Evolutionary conservation across 352 stramenopile species (phyloP).

Genomic region (Phytophthora citrophthora): DNA sequence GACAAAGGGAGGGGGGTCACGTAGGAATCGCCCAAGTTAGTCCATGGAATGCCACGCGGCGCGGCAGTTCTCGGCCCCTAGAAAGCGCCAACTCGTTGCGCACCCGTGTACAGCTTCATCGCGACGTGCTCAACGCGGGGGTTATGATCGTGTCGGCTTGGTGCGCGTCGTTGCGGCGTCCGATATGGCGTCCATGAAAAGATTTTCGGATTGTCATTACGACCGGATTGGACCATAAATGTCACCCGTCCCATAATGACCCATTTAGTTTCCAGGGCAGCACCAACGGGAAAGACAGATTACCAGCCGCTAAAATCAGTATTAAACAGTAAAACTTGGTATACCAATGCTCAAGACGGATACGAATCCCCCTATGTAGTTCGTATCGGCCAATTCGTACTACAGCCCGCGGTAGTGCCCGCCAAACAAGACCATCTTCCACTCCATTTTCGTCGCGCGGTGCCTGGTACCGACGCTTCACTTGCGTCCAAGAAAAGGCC

Average conservation of each 20-base stretch:
- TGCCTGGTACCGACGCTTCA: slow-evolving; percentile 2
- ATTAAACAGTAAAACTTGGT: neutral
- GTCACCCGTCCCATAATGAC: slow-evolving; percentile 26
- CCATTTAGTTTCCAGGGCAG: slow-evolving; percentile 34
- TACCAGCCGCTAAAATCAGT: neutral
- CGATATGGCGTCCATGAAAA: neutral
- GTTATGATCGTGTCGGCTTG: slow-evolving; percentile 23
- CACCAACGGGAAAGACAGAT: neutral
- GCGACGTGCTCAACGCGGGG: slow-evolving; percentile 11
- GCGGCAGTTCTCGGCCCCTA: slow-evolving; percentile 15
- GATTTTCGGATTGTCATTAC: slow-evolving; percentile 28
- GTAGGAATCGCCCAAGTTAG: slow-evolving; percentile 25
- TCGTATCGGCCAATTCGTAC: slow-evolving; percentile 5
- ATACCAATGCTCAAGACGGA: neutral
- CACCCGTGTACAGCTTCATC: slow-evolving; percentile 7
- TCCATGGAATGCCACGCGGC: slow-evolving; percentile 37
- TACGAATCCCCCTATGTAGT: slow-evolving; percentile 6
- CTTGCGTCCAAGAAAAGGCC: slow-evolving; percentile 14
- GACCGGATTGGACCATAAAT: slow-evolving; percentile 24
- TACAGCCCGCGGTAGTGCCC: neutral
- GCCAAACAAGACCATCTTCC: slow-evolving; percentile 13
- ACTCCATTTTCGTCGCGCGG: slow-evolving; percentile 23
- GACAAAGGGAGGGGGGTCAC: slow-evolving; percentile 52
- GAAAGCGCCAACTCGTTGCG: neutral
- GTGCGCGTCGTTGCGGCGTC: neutral